Evolutionary conservation across 2,329 filamentous ascomycete genomes (phyloP).

Genomic region (Aspergillaceae sp.): DNA sequence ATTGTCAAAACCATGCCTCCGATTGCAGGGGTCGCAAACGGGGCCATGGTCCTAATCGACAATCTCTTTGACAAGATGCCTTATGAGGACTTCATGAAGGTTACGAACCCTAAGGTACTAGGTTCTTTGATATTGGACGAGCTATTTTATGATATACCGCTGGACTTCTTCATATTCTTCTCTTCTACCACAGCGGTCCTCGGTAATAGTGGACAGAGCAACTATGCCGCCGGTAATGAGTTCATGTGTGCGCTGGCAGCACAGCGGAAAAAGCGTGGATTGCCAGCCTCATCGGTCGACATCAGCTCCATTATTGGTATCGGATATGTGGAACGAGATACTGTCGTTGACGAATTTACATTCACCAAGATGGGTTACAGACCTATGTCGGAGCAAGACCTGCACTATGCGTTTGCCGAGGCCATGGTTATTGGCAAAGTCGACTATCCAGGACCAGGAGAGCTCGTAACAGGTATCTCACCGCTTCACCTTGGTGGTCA

Average conservation of each 20-base stretch:
- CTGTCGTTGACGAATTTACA: background rate
- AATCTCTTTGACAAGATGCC: constrained; percentile 8
- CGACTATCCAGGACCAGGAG: constrained; percentile 5
- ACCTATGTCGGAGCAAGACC: constrained; percentile 19
- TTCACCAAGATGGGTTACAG: background rate
- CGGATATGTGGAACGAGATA: constrained; percentile 8
- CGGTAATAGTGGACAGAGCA: constrained; percentile 32
- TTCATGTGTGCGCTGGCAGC: constrained; percentile 27
- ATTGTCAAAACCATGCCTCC: constrained; percentile 8
- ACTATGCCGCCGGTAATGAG: constrained; percentile 32
- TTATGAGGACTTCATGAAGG: constrained; percentile 3
- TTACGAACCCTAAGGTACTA: constrained; percentile 12
- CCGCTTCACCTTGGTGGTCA: background rate
- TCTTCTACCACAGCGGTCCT: constrained; percentile 29
- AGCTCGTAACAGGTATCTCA: constrained; percentile 12
- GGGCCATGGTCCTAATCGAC: constrained; percentile 16
- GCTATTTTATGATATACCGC: constrained; percentile 11
- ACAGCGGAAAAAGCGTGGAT: constrained; percentile 15
- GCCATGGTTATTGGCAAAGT: constrained; percentile 40
- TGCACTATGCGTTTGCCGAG: constrained; percentile 32
- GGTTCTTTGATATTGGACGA: constrained; percentile 12
- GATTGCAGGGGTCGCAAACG: constrained; percentile 19
- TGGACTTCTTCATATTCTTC: constrained; percentile 32
- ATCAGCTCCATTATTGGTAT: constrained; percentile 18
- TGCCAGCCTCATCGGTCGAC: constrained; percentile 10